phyloP scores from a whole-genome alignment of 345 rosid species.

The Aethionema arabicum region DNA sequence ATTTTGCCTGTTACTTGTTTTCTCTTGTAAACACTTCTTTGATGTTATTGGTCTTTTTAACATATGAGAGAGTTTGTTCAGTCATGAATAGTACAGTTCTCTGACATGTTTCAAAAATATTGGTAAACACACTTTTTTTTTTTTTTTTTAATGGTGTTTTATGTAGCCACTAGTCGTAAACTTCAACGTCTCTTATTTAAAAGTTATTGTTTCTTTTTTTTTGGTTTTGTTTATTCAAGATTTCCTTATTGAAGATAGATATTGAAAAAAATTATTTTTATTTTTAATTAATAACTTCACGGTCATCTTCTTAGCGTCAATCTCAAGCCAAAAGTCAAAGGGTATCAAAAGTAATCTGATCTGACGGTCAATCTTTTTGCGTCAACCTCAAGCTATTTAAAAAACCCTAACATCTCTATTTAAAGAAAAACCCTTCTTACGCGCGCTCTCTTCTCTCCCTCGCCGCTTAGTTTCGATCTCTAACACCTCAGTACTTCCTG shows the following conservation, averaged over 20 bases:
- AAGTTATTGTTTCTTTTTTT: too few relatives aligned
- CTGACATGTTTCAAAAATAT: slow-evolving; percentile 9
- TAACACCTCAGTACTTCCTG: slow-evolving; percentile 16
- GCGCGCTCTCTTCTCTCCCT: slow-evolving; percentile 10
- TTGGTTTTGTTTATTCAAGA: too few relatives aligned
- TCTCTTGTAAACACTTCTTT: slow-evolving; percentile 5
- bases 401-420: slow-evolving; percentile 25
- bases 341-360: slow-evolving; percentile 23
- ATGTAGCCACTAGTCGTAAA: too few relatives aligned
- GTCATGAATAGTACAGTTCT: slow-evolving; percentile 1
- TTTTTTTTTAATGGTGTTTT: too few relatives aligned
- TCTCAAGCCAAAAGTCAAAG: too few relatives aligned
- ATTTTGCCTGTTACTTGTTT: background rate
- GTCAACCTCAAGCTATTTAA: slow-evolving; percentile 48
- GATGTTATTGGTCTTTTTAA: background rate
- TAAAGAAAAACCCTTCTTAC: slow-evolving; percentile 31
- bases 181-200: too few relatives aligned
- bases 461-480: slow-evolving; percentile 25
- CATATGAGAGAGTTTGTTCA: slow-evolving; percentile 22
- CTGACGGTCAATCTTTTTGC: slow-evolving; percentile 47
- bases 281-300: too few relatives aligned
- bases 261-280: too few relatives aligned
- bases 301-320: too few relatives aligned
- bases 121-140: background rate
- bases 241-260: too few relatives aligned